Base-by-base conservation (phyloP, 495 filamentous ascomycete genomes). In the Podospora appendiculata region DNA sequence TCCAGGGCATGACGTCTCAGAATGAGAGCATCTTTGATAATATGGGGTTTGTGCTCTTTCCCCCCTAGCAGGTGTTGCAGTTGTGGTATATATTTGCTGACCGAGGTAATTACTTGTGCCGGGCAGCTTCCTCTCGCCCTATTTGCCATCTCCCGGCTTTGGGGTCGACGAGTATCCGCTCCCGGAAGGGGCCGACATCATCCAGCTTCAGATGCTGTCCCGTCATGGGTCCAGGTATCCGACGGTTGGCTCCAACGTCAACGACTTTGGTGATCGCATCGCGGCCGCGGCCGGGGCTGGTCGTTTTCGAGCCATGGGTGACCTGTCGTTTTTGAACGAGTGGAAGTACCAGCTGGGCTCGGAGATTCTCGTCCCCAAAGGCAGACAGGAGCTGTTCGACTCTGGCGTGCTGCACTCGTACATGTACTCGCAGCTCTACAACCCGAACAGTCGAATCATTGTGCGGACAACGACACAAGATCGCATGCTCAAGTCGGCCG, bases 201-300 rank as follows among this genome's bases (percentile, higher is more conserved):
- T 70, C 17, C 77, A 80, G 52, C 66, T 84, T 41, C 78, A 90
- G 61, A 71, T 89, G 40, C 74, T 95, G 41, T 87, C 86, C 6
- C 78, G 89, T 6, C 89, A 95, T 67, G 89, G 89, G 10, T 85
- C 86, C 8, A 77, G 89, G 54, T 85, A 86, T 64, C 89, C 89
- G 17, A 91, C 88, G 0, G 58, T 61, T 2, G 70, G 72, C 17
- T 63, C 60, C 8, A 89, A 89, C 59, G 72, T 72, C 12, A 53
- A 60, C 14, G 68, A 79, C 8, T 71, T 91, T 46, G 63, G 77
- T 6, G 67, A 70, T 4, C 82, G 90, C 47, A 78, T 90, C 34
- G 59, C 63, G 9, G 75, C 71, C 43, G 82, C 79, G 11, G 75
- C 65, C 3, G 63, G 71, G 5, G 83, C 64, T 1, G 65, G 72